Conservation (phyloP, 1,284 basidiomycete genomes). For the Amanita bisporigera region DNA sequence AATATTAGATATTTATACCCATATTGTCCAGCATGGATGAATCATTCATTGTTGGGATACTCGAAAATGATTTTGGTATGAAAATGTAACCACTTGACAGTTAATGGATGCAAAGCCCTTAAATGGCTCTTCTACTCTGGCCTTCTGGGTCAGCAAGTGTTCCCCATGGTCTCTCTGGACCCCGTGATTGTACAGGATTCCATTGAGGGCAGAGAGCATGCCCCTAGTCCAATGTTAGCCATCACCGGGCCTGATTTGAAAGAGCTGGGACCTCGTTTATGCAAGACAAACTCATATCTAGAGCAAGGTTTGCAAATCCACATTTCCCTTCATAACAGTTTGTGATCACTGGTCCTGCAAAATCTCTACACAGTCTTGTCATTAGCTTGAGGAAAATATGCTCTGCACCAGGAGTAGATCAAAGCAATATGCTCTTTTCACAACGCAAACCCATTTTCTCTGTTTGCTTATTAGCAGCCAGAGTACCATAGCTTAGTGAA, state of each 20-base stretch:
- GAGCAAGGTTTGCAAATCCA: slow-evolving; percentile 78
- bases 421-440: slow-evolving; percentile 93
- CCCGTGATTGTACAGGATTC: slow-evolving; percentile 88
- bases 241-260: slow-evolving; percentile 84
- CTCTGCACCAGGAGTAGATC: slow-evolving; percentile 87
- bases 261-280: slow-evolving; percentile 83
- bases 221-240: slow-evolving; percentile 92
- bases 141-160: slow-evolving; percentile 91
- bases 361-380: slow-evolving; percentile 93
- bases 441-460: slow-evolving; percentile 96
- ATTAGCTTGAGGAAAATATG: slow-evolving; percentile 89
- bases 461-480: slow-evolving; percentile 92
- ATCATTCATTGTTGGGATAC: slow-evolving; percentile 89
- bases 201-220: slow-evolving; percentile 91
- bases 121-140: slow-evolving; percentile 95
- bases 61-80: slow-evolving; percentile 85
- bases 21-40: slow-evolving; percentile 78
- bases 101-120: slow-evolving; percentile 84
- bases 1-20: slow-evolving; percentile 75
- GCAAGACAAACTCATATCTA: slow-evolving; percentile 89
- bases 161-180: slow-evolving; percentile 93
- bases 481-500: slow-evolving; percentile 93
- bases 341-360: slow-evolving; percentile 93
- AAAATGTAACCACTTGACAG: slow-evolving; percentile 69
- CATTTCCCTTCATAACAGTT: slow-evolving; percentile 96